Percentiles rank a stretch among this genome's conserved stretches.
These are phyloP conservation scores for Candida koratica DNA, from an alignment of 805 yeast species.

Conservation along the genomic window DNA sequence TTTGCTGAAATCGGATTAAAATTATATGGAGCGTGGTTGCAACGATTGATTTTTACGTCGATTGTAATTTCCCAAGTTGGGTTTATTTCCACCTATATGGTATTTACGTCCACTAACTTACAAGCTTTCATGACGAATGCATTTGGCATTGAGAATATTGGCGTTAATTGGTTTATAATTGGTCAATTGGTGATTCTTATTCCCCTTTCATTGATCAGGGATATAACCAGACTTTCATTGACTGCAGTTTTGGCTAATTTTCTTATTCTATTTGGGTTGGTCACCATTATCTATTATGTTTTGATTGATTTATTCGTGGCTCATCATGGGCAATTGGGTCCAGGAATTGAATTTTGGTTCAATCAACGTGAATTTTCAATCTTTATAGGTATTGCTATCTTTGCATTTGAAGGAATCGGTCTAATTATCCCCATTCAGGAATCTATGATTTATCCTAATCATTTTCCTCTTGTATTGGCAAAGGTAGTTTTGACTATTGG, in stretches of 20 bases:
- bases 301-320: conserved; percentile 39
- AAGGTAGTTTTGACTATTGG: conserved; percentile 63
- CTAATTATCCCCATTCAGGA: conserved; percentile 78
- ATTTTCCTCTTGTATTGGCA: conserved; percentile 62
- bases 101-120: conserved; percentile 71
- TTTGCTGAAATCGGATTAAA: conserved; percentile 71
- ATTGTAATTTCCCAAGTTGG: conserved; percentile 73
- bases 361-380: conserved; percentile 61
- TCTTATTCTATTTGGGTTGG: conserved; percentile 62
- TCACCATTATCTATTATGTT: conserved; percentile 59
- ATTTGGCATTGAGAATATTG: conserved; percentile 36
- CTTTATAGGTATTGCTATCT: conserved; percentile 79
- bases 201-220: conserved; percentile 70
- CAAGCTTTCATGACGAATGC: conserved; percentile 57
- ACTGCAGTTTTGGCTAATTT: conserved; percentile 70
- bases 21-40: conserved; percentile 64
- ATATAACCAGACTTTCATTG: conserved; percentile 68
- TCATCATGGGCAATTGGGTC: conserved; percentile 44
- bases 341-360: conserved; percentile 47
- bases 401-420: conserved; percentile 88
- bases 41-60: conserved; percentile 57
- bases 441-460: conserved; percentile 71
- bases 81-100: conserved; percentile 76
- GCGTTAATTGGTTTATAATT: conserved; percentile 47
- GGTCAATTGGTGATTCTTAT: conserved; percentile 55